phyloP scores from a whole-genome alignment of 495 filamentous ascomycete species.

The Lasiosphaeris hirsuta region DNA sequence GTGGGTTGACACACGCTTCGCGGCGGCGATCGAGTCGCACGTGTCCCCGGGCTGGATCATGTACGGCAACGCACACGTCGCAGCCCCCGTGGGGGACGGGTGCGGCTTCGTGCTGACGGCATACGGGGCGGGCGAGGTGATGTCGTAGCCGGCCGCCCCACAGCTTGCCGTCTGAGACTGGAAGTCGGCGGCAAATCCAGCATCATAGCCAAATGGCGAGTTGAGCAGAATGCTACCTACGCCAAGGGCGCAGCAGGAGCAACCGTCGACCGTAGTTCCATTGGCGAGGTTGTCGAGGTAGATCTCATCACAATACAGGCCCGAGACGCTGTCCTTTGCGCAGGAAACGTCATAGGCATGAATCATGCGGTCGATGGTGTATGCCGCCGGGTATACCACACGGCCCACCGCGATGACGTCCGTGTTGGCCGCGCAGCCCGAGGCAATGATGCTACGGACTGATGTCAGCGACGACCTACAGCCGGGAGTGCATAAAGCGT shows the following conservation, averaged over 20 bases:
- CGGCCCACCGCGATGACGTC: too few species aligned
- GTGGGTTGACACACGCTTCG: background rate
- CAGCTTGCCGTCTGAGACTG: background rate
- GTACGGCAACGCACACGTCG: background rate
- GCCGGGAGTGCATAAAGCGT: background rate
- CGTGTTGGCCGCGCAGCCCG: background rate
- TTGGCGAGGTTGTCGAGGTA: background rate
- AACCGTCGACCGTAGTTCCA: background rate
- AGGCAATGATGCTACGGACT: background rate
- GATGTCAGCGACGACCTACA: background rate
- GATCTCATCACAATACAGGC: background rate
- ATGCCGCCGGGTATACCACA: too few species aligned
- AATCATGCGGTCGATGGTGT: background rate
- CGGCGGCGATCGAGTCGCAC: slow-evolving; percentile 1
- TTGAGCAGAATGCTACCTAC: background rate
- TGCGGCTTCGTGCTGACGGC: background rate
- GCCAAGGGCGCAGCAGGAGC: slow-evolving; percentile 8
- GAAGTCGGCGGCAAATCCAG: background rate
- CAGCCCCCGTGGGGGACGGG: background rate
- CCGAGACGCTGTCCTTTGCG: background rate
- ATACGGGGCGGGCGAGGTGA: slow-evolving; percentile 5
- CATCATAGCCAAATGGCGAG: slow-evolving; percentile 10
- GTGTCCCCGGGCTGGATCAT: background rate
- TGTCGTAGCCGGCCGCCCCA: background rate
- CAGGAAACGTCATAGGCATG: background rate